Base-by-base conservation (phyloP, 768 basidiomycete genomes). In the Pleurotus pulmonarius region DNA sequence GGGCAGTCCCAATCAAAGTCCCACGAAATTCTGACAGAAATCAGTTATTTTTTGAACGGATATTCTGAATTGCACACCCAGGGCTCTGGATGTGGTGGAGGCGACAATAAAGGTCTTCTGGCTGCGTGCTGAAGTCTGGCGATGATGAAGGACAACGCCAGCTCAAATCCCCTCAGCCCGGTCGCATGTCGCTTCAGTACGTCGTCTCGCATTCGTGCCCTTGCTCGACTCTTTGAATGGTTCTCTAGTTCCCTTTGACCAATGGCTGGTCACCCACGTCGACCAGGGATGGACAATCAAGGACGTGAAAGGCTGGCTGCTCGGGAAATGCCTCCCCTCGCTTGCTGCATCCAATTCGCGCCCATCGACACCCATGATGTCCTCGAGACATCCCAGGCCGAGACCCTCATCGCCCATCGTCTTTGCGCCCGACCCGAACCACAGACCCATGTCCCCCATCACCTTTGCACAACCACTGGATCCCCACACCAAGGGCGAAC, bases 191-290 rank as follows among this genome's bases (percentile, higher is more conserved):
- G 83, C 66, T 80, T 82, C 64, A 74, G 84, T 86, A 61, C 59
- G 82, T 69, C 4, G 39, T 46, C 58, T 55, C 20, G 45, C 26
- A 34, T 37, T n/a, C 34, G 8, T 55, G 15, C 58, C 48, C 40
- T 5, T 26, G 11, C 9, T 16, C 49, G 12, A 18, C 20, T 26
- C 43, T 18, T 24, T 39, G 16, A 18, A 25, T 25, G 6, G 4
- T 24, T 18, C 15, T 24, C 20, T 53, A 86, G 88, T 90, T 20
- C 81, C 85, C 0, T 80, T 83, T 61, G 89, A 91, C 67, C 87
- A 88, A 70, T 91, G 88, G 88, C 72, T 90, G 46, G 72, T 84
- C n/a, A 88, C 88, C 11, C 85, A 87, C 64, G 65, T 87, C 64
- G 80, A 85, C 57, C 74, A 81, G 3, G 61, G 70, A 26, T 87